Conservation (phyloP, 2,329 filamentous ascomycete genomes). For the Ophiostoma triangulosporum region DNA sequence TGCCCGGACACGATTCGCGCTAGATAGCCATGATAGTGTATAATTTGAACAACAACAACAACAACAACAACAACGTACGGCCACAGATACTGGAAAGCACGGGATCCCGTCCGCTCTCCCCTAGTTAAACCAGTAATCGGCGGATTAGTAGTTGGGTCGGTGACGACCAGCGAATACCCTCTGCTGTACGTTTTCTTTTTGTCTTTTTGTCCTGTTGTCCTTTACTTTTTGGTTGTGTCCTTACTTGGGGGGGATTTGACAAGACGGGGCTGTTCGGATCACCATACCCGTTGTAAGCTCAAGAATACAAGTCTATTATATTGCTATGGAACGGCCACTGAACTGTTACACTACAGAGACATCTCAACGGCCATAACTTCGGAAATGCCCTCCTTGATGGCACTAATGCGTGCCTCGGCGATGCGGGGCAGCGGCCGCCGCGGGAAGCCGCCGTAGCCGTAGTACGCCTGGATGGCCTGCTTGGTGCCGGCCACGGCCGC, state of each 20-base stretch:
- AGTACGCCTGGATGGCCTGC: slow-evolving; percentile 65
- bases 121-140: background rate
- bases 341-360: slow-evolving; percentile 24
- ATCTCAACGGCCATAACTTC: slow-evolving; percentile 56
- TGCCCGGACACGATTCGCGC: too few species aligned
- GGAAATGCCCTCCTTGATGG: slow-evolving; percentile 40
- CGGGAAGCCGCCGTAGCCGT: slow-evolving; percentile 67
- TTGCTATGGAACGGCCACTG: too few species aligned
- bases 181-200: slow-evolving; percentile 1
- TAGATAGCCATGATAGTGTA: too few species aligned
- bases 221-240: background rate
- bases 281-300: too few species aligned
- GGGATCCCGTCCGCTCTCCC: background rate
- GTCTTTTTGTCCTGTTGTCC: background rate
- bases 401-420: slow-evolving; percentile 38
- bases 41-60: background rate
- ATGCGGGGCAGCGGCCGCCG: slow-evolving; percentile 58
- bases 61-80: background rate
- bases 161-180: background rate
- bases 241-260: too few species aligned
- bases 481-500: slow-evolving; percentile 78
- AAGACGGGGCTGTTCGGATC: too few species aligned
- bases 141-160: background rate
- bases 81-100: background rate
- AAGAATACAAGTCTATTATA: too few species aligned